phyloP scores from a whole-genome alignment of 164 flowering plant genomes.

The Chimonanthus praecox region DNA sequence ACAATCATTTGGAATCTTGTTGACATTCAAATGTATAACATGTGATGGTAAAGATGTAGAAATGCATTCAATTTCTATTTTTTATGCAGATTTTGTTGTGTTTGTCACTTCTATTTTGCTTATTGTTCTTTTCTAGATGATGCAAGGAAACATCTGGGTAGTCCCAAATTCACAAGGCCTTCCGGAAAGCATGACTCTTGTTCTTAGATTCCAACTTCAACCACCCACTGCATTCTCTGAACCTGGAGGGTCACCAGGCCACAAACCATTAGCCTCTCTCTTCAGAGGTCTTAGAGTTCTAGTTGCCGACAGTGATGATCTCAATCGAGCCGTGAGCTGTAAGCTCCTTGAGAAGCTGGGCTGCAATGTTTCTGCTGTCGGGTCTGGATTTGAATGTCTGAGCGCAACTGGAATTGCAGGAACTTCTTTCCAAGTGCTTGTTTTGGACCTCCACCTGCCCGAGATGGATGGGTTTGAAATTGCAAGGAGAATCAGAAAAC shows the following conservation, averaged over 20 bases:
- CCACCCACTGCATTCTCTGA: slow-evolving; percentile 33
- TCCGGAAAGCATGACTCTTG: slow-evolving; percentile 60
- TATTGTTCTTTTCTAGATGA: slow-evolving; percentile 41
- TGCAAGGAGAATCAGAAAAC: slow-evolving; percentile 57
- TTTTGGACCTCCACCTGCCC: slow-evolving; percentile 78
- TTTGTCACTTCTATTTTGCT: background rate
- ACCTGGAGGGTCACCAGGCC: slow-evolving; percentile 38
- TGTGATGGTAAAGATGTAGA: too few species aligned
- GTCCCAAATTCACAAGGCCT: slow-evolving; percentile 53
- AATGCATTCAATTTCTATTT: too few species aligned
- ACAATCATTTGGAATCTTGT: too few species aligned
- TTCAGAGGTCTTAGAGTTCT: slow-evolving; percentile 64
- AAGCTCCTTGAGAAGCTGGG: slow-evolving; percentile 85
- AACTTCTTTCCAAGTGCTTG: slow-evolving; percentile 43
- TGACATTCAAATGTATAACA: too few species aligned
- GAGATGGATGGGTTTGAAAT: slow-evolving; percentile 88
- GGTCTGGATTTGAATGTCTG: slow-evolving; percentile 82
- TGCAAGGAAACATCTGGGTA: slow-evolving; percentile 93
- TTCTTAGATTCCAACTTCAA: slow-evolving; percentile 55
- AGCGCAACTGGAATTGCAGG: slow-evolving; percentile 42
- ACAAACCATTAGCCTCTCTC: slow-evolving; percentile 42
- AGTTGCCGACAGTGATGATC: slow-evolving; percentile 62
- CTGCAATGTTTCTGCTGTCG: slow-evolving; percentile 62
- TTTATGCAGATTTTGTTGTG: background rate
- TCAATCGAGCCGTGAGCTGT: slow-evolving; percentile 70